Percentiles rank a stretch among this genome's conserved stretches.
These are phyloP conservation scores for Annulohypoxylon moriforme DNA, from an alignment of 495 filamentous ascomycete genomes.

Conservation along the genomic window DNA sequence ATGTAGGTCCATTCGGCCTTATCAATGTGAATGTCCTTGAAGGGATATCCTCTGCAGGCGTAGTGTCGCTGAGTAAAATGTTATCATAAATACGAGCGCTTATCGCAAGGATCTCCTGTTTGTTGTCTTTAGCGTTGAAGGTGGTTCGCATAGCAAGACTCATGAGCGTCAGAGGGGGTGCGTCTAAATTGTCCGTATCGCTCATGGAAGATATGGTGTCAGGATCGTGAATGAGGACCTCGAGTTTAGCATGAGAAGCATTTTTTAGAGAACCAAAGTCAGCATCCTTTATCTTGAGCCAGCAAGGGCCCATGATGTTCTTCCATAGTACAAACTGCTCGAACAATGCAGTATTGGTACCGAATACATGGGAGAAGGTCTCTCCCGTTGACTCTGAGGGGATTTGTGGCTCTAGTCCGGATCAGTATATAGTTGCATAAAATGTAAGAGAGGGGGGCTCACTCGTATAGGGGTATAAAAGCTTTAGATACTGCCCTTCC, in stretches of 20 bases:
- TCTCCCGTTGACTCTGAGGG: constrained; percentile 74
- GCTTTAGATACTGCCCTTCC: constrained; percentile 90
- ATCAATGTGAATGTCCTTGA: constrained; percentile 93
- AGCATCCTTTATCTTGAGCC: constrained; percentile 87
- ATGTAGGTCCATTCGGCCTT: constrained; percentile 78
- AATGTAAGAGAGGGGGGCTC: constrained; percentile 18
- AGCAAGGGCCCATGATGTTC: constrained; percentile 98
- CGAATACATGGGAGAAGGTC: constrained; percentile 95
- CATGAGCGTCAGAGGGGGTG: constrained; percentile 92
- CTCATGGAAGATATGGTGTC: constrained; percentile 73
- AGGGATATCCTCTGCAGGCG: constrained; percentile 84
- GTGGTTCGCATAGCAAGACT: constrained; percentile 88
- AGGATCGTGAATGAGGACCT: constrained; percentile 82
- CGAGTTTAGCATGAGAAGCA: constrained; percentile 95
- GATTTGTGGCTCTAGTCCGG: constrained; percentile 66
- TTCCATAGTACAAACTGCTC: constrained; percentile 99
- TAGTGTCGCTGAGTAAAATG: constrained; percentile 86
- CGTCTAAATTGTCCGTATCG: constrained; percentile 80
- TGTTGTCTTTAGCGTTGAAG: constrained; percentile 93
- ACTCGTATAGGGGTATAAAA: constrained; percentile 89
- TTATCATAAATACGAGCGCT: constrained; percentile 94
- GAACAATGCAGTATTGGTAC: constrained; percentile 91
- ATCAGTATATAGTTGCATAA: constrained; percentile 16
- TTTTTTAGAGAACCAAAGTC: constrained; percentile 89
- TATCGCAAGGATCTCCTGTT: constrained; percentile 91